Base-by-base conservation (phyloP, 179 eudicot genomes). In the Silene vulgaris region DNA sequence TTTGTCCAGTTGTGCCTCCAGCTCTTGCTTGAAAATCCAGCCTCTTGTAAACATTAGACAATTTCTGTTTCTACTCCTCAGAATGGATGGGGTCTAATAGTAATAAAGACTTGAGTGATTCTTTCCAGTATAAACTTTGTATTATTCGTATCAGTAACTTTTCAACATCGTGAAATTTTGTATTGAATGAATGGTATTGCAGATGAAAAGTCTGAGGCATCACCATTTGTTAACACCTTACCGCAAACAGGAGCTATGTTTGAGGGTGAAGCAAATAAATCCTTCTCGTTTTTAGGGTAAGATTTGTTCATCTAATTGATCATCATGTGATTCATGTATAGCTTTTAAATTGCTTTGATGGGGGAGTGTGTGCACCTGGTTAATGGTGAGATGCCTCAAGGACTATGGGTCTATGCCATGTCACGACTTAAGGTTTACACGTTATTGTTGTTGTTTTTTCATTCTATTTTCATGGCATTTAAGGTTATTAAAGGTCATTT, bases 201-300 rank as follows among this genome's bases (percentile, higher is more conserved):
- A 92, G 98, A 94, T 88, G 84, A 79, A 82, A 85, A 85, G 92
- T 79, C 81, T 85, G 94, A 89, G 89, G 87, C 71, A 69, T 74
- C 86, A 75, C 83, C 84, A 37, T 61, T 68, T 74, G 29, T 54
- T 72, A 72, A 80, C 62, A 65, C 79, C 64, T 81, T 80, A 75
- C 84, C 83, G 69, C 77, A 81, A 62, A 68, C 82, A 35, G 71
- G 72, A 69, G 69, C 73, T 72, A 43, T 65, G 48, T 54, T 69
- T 57, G 75, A 80, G 78, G 87, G 82, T 71, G 78, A 59, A 78
- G 77, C 64, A 62, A 81, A 80, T 69, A 77, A 75, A 37, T 79
- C 81, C 81, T 85, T 84, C 83, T 79, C 91, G 43, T 11, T 84
- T 79, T 88, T 89, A 87, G 90, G 97, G 98, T 94, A 94, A 89